Evolutionary conservation across 2,329 filamentous ascomycete genomes (phyloP).

Genomic region (Tolypocladium tropicale): DNA sequence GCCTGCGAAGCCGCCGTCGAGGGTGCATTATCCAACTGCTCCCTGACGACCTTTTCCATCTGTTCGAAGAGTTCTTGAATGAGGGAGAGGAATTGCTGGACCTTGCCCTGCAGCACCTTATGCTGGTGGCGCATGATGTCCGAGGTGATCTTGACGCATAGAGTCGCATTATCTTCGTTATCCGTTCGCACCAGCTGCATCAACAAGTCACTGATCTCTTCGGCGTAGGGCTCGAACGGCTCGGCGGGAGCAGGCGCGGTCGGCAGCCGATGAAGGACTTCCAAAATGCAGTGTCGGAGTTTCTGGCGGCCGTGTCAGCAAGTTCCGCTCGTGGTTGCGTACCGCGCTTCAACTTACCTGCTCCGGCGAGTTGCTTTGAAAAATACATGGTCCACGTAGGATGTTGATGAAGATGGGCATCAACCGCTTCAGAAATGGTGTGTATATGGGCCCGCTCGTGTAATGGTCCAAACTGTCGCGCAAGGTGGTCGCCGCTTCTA

Average conservation of each 20-base stretch:
- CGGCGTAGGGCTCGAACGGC: constrained; percentile 77
- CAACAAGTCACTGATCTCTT: constrained; percentile 80
- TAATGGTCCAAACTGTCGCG: constrained; percentile 90
- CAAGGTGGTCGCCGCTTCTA: constrained; percentile 72
- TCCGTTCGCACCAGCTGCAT: constrained; percentile 83
- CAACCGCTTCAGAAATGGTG: constrained; percentile 72
- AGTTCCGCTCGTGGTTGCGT: too few relatives aligned
- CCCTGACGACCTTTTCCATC: constrained; percentile 88
- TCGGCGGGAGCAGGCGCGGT: constrained; percentile 63
- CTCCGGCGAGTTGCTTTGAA: constrained; percentile 81
- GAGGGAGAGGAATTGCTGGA: constrained; percentile 80
- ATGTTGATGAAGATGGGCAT: constrained; percentile 85
- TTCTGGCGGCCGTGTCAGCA: constrained; percentile 41
- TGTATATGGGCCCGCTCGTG: constrained; percentile 66
- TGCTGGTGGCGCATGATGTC: constrained; percentile 91
- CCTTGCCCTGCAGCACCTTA: constrained; percentile 66
- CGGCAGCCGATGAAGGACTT: constrained; percentile 82
- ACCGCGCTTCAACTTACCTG: constrained; percentile 49
- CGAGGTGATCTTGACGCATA: constrained; percentile 97
- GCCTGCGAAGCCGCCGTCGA: constrained; percentile 39
- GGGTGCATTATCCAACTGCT: constrained; percentile 78
- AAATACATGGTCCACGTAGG: constrained; percentile 76
- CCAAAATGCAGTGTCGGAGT: constrained; percentile 84
- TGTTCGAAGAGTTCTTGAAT: constrained; percentile 95
- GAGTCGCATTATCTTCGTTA: constrained; percentile 97